Conservation (phyloP, 1,284 basidiomycete species). For the Trametes polyzona region DNA sequence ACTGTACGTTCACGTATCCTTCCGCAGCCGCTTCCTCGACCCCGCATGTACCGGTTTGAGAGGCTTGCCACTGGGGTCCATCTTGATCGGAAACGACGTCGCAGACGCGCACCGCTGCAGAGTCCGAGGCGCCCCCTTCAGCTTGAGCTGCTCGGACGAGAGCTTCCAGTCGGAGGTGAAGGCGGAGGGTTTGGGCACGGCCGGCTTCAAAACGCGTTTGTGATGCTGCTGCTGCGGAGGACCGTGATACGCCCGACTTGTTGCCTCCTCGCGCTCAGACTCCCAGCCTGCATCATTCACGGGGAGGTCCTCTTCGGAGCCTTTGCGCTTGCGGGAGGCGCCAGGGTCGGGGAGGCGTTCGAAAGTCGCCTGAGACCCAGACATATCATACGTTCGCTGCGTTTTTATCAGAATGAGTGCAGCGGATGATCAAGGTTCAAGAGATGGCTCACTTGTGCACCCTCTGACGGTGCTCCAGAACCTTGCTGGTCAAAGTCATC, state of each 20-base stretch:
- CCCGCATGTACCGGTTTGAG: constrained; percentile 24
- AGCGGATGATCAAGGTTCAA: background rate
- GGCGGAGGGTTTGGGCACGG: background rate
- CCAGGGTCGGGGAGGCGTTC: background rate
- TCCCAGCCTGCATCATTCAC: background rate
- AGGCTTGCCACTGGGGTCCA: constrained; percentile 24
- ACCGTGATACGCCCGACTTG: background rate
- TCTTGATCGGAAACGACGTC: constrained; percentile 13
- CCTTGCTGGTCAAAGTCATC: background rate
- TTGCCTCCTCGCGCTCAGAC: too few species aligned
- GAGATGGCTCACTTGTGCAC: background rate
- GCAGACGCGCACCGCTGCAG: background rate
- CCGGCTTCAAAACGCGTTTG: background rate
- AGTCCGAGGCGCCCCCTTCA: background rate
- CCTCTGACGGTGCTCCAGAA: too few species aligned
- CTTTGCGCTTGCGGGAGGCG: constrained; percentile 8
- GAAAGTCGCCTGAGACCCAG: background rate
- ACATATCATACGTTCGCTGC: background rate
- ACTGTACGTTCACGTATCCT: background rate
- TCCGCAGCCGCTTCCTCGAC: constrained; percentile 19
- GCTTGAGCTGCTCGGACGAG: background rate
- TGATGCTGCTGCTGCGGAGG: background rate
- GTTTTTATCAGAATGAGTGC: too few species aligned
- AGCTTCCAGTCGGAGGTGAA: constrained; percentile 20
- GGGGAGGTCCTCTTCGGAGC: constrained; percentile 9